Conservation (phyloP, 495 filamentous ascomycete genomes). For the Hyphodiscus hymeniophilus region DNA sequence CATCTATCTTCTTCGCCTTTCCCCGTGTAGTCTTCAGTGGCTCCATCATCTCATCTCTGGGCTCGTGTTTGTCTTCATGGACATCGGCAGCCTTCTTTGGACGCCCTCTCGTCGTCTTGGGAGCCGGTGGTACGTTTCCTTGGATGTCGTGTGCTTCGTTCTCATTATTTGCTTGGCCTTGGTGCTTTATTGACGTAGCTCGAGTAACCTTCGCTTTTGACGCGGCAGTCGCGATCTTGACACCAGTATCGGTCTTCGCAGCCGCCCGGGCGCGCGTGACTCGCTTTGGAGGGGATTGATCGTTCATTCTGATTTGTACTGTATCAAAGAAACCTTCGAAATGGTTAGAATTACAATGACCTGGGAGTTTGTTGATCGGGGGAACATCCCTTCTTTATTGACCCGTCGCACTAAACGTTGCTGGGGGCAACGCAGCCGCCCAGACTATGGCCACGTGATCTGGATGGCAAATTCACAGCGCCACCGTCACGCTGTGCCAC, state of each 20-base stretch:
- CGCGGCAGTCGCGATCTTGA: constrained; percentile 27
- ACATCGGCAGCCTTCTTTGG: constrained; percentile 33
- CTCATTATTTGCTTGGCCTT: constrained; percentile 35
- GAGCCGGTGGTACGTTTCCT: constrained; percentile 30
- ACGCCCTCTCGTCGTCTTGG: constrained; percentile 27
- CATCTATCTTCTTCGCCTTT: constrained; percentile 33
- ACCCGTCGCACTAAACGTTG: background rate
- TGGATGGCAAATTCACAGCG: no score
- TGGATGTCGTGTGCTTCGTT: constrained; percentile 36
- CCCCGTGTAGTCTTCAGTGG: constrained; percentile 28
- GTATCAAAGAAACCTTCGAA: background rate
- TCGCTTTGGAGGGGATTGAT: constrained; percentile 48
- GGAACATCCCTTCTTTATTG: background rate
- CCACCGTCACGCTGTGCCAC: no score
- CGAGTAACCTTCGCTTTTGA: constrained; percentile 32
- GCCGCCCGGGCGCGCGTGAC: constrained; percentile 52
- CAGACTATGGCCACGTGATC: no score
- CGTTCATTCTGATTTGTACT: constrained; percentile 28
- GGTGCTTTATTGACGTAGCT: constrained; percentile 35
- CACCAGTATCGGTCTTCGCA: constrained; percentile 30
- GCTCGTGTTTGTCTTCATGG: constrained; percentile 4
- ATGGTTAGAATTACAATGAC: background rate
- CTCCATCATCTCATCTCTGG: constrained; percentile 3
- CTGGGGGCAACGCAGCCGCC: no score
- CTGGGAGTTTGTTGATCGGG: background rate